Evolutionary conservation across 2,329 filamentous ascomycete species (phyloP).

Genomic region (Pestalotiopsis fici): DNA sequence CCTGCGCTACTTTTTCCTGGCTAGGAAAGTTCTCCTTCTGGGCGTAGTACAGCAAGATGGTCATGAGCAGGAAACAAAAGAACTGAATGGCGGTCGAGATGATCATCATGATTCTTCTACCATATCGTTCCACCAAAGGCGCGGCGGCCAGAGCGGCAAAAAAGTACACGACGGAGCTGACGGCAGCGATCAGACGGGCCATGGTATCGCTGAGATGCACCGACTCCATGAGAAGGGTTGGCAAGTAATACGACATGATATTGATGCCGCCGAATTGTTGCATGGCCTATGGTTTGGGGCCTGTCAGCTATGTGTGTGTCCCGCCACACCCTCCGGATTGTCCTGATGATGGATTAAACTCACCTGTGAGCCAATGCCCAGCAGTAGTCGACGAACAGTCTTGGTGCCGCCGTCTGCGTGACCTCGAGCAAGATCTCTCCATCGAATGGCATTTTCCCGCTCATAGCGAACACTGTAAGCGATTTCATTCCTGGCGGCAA

Average conservation of each 20-base stretch:
- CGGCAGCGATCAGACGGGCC: conserved; percentile 52
- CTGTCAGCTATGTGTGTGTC: not conserved
- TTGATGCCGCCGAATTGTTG: conserved; percentile 20
- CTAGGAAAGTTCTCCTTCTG: conserved; percentile 18
- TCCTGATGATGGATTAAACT: not conserved
- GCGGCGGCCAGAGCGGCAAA: conserved; percentile 24
- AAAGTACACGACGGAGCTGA: conserved; percentile 32
- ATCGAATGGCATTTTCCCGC: conserved; percentile 16
- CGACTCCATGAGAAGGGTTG: conserved; percentile 49
- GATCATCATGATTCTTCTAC: conserved; percentile 30
- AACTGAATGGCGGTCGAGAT: conserved; percentile 26
- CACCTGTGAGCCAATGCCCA: not conserved
- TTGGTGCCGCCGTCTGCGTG: conserved; percentile 22
- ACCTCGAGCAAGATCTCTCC: conserved; percentile 19
- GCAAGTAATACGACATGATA: conserved; percentile 22
- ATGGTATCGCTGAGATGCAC: conserved; percentile 49
- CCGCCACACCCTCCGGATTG: not conserved
- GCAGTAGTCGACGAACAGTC: conserved; percentile 17
- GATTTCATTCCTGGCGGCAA: conserved; percentile 23
- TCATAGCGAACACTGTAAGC: conserved; percentile 25
- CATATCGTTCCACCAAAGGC: conserved; percentile 28
- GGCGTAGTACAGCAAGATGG: conserved; percentile 22
- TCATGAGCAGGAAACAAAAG: conserved; percentile 28
- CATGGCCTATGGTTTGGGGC: not conserved
- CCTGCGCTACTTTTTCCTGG: conserved; percentile 23